Evolutionary conservation across 2,329 filamentous ascomycete genomes (phyloP), one percentile per base, ranked within the genome.

Genomic region (Cordyceps pruinosa): DNA sequence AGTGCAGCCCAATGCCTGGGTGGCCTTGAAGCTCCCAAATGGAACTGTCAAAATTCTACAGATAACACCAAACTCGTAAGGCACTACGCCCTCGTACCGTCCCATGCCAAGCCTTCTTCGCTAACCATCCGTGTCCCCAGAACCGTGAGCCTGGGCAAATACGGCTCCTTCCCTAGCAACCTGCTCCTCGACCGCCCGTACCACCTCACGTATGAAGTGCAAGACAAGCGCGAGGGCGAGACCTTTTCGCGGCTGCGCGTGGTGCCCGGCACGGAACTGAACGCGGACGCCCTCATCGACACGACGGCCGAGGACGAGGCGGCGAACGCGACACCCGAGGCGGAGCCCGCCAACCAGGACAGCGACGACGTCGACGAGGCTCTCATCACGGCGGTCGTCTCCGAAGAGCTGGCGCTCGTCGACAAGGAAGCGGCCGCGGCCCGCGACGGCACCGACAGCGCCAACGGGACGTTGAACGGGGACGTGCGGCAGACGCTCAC

Each of bases 181-280:
- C 82, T 94, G 32, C 84, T 99, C 46, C 83, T 99, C 61, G 88
- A 90, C n/a, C 86, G 94, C 8, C 94, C 94, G 0, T 96, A 90
- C 69, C 84, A 96, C 74, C 77, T 95, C 59, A 97, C 92, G 1
- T 99, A 90, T 73, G 93, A 97, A 70, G 79, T 97, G 2, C 81
- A 88, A 61, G 90, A 96, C 65, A 84, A 82, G 66, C 72, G 77
- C 26, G 79, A 85, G 5, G 80, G 80, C 60, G 84, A 88, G 62
- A 77, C 76, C 61, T 88, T 86, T 62, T 83, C 84, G 47, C 79
- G 84, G 15, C 74, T 97, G 56, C 88, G 91, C 34, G 78, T 96
- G 3, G 89, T 97, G 0, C 82, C 90, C 1, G 82, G 90, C 1
- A 79, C 84, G 35, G 93, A 97, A 72, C 78, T 97, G 39, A 89